A percentile compares a stretch with the other conserved stretches of the same genome.
Conservation (phyloP, 331 rosid species). For the Quercus tomentella region DNA sequence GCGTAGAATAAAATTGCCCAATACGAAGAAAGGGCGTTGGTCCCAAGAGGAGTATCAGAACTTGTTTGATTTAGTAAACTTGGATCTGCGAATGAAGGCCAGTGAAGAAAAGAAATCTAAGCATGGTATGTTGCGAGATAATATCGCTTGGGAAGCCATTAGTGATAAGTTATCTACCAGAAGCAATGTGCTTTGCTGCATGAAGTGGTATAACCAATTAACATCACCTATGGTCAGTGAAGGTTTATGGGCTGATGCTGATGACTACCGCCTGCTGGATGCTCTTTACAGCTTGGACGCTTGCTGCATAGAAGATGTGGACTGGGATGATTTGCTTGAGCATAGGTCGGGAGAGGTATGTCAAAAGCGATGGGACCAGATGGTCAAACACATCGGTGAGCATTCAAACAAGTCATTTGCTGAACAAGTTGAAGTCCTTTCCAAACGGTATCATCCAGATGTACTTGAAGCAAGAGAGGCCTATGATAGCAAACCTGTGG, state of each 20-base stretch:
- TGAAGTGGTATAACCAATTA: slow-evolving; percentile 71
- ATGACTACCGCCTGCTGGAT: slow-evolving; percentile 58
- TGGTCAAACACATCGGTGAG: slow-evolving; percentile 58
- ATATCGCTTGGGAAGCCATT: slow-evolving; percentile 72
- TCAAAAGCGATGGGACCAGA: slow-evolving; percentile 68
- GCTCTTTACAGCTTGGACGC: slow-evolving; percentile 66
- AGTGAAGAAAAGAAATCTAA: slow-evolving; percentile 38
- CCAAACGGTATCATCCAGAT: slow-evolving; percentile 48
- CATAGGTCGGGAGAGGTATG: slow-evolving; percentile 67
- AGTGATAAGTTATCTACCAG: slow-evolving; percentile 45
- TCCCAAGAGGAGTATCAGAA: slow-evolving; percentile 66
- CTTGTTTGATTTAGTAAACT: slow-evolving; percentile 69
- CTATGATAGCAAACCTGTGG: slow-evolving; percentile 40
- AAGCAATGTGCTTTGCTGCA: slow-evolving; percentile 31
- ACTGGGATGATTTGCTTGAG: slow-evolving; percentile 77
- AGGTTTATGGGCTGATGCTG: slow-evolving; percentile 59
- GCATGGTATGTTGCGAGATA: slow-evolving; percentile 81
- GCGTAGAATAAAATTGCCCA: slow-evolving; percentile 46
- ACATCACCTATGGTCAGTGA: slow-evolving; percentile 53
- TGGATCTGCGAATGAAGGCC: slow-evolving; percentile 52
- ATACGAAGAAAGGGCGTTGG: slow-evolving; percentile 45
- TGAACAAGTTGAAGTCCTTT: slow-evolving; percentile 64
- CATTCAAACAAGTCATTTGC: slow-evolving; percentile 46
- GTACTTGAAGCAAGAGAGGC: slow-evolving; percentile 58
- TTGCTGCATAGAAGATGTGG: slow-evolving; percentile 59